Evolutionary conservation across 805 yeast species (phyloP), one percentile per base, ranked within the genome.

Genomic region (Isabelozyma rhagii): DNA sequence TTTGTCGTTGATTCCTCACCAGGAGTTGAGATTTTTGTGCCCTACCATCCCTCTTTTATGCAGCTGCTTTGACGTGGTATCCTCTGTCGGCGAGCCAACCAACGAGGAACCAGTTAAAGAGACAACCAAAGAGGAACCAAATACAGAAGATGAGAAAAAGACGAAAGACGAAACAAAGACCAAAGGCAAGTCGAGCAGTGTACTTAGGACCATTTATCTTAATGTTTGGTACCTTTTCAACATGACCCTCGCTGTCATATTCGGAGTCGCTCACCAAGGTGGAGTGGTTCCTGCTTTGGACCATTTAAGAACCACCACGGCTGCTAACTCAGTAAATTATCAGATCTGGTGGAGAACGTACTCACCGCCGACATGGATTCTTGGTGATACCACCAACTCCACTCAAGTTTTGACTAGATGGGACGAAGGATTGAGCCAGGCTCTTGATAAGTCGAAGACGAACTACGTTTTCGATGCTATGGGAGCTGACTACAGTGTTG

Each of bases 291-390:
- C 89, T 0, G 85, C 87, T 0, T 69, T 88, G 39, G 72, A 71
- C 18, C 28, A 17, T 5, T 21, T 41, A 4, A 51, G 58, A 14
- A 47, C 62, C 15, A 51, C 57, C 3, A n/a, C 41, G 14, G 28
- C 31, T 17, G 6, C 45, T 2, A 21, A 41, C 21, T 17, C 14
- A 4, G 17, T 27, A 17, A 67, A 76, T 0, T 69, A 81, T 0
- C 78, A 81, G 36, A 60, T 93, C 5, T 93, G 96, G 90, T 93
- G 98, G 98, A 83, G 90, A 64, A 90, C 97, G 0, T 94, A 93
- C 58, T 80, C 89, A 4, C 97, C 98, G 0, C 98, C 99, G 3
- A 79, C 89, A 4, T 94, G 97, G 96, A 64, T 93, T 49, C 69
- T 86, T 29, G 76, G 74, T 2, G 57, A 78, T 47, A 45, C 47